Conservation (phyloP, 2,329 filamentous ascomycete genomes). For the Ilyonectria sp. region DNA sequence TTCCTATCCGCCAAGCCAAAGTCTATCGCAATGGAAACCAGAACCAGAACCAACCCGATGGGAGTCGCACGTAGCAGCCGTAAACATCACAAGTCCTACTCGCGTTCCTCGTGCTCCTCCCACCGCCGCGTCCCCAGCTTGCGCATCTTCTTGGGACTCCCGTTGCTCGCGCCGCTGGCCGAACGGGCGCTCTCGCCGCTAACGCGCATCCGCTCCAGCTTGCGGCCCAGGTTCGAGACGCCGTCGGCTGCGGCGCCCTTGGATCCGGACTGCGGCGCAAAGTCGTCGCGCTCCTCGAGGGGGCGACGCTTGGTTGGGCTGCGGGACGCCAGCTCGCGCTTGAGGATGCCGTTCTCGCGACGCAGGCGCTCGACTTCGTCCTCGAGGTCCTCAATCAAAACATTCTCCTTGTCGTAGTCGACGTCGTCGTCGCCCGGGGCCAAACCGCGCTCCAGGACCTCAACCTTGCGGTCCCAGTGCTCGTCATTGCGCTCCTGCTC, state of each 20-base stretch:
- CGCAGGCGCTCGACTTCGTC: slow-evolving; percentile 80
- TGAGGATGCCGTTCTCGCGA: slow-evolving; percentile 74
- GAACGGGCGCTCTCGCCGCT: slow-evolving; percentile 53
- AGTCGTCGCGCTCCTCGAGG: slow-evolving; percentile 68
- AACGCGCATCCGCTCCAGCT: slow-evolving; percentile 67
- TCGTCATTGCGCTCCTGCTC: slow-evolving; percentile 87
- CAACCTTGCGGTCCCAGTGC: slow-evolving; percentile 91
- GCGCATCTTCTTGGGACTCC: slow-evolving; percentile 69
- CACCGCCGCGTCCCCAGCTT: slow-evolving; percentile 64
- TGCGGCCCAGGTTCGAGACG: slow-evolving; percentile 59
- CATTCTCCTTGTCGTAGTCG: slow-evolving; percentile 72
- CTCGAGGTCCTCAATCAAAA: slow-evolving; percentile 75
- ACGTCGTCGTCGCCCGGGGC: slow-evolving; percentile 58
- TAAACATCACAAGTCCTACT: slow-evolving; percentile 37
- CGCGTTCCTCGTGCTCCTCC: slow-evolving; percentile 61
- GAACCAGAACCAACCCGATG: slow-evolving; percentile 15
- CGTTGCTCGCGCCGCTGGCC: slow-evolving; percentile 49
- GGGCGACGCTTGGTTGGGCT: slow-evolving; percentile 75
- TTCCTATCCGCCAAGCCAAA: slow-evolving; percentile 27
- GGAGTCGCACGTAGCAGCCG: slow-evolving; percentile 1
- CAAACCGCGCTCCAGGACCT: slow-evolving; percentile 68
- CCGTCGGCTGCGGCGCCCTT: slow-evolving; percentile 43
- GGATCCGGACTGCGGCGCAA: slow-evolving; percentile 38
- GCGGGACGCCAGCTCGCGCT: slow-evolving; percentile 74
- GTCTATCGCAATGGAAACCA: slow-evolving; percentile 33